These are phyloP conservation scores for Ananas comosus DNA, from an alignment of 176 grass and related monocot genomes.

Conservation along the genomic window DNA sequence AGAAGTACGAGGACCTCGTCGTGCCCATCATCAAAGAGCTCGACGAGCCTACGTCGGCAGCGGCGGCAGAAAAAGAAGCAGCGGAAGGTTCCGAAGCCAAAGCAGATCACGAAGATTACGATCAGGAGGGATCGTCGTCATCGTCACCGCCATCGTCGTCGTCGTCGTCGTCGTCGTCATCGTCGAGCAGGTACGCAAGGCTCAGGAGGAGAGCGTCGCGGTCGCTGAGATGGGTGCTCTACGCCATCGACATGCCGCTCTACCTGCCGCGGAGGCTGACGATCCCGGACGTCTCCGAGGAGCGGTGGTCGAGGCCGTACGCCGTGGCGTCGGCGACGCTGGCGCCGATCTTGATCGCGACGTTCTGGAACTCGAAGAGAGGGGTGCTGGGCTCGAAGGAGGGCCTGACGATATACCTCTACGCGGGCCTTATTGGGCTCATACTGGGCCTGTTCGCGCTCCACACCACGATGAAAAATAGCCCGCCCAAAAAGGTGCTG, in stretches of 20 bases:
- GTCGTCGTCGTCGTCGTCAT: not conserved
- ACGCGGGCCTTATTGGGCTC: slow-evolving; percentile 18
- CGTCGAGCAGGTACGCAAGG: too few species aligned
- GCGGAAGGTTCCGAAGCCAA: not conserved
- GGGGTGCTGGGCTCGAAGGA: slow-evolving; percentile 6
- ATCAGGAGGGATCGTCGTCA: not conserved
- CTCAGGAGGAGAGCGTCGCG: not conserved
- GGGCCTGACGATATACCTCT: slow-evolving; percentile 10
- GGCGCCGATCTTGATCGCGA: slow-evolving; percentile 43
- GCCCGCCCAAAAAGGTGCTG: slow-evolving; percentile 18
- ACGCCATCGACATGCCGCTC: slow-evolving; percentile 45
- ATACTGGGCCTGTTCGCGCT: slow-evolving; percentile 16
- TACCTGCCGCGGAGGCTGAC: slow-evolving; percentile 72
- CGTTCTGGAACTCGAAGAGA: slow-evolving; percentile 35
- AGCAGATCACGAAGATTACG: not conserved
- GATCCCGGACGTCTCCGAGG: slow-evolving; percentile 64
- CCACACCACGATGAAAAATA: slow-evolving; percentile 13
- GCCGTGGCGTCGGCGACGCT: slow-evolving; percentile 48
- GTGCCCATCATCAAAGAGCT: slow-evolving; percentile 34
- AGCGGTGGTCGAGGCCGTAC: slow-evolving; percentile 36
- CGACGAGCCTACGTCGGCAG: not conserved
- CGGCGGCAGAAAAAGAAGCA: not conserved
- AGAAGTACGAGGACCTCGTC: slow-evolving; percentile 20
- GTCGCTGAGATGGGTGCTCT: slow-evolving; percentile 14
- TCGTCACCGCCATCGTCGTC: slow-evolving; percentile 26